Base-by-base conservation (phyloP, 805 yeast species). In the Zygosaccharomyces pseudorouxii region DNA sequence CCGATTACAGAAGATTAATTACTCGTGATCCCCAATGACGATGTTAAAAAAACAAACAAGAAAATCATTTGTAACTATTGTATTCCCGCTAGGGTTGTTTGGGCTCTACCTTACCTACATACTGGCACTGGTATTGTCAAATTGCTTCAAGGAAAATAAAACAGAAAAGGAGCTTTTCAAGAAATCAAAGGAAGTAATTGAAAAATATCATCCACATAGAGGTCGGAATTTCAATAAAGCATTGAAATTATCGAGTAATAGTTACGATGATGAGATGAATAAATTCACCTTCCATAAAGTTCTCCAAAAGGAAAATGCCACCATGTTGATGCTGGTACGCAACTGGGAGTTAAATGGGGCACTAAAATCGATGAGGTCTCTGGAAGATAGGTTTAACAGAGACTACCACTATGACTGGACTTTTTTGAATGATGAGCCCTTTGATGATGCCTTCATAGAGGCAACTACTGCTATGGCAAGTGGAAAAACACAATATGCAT, bases 301-400 rank as follows among this genome's bases (percentile, higher is more conserved):
- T 6, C 40, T 29, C 11, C 45, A 35, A 7, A 55, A 55, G 35
- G 60, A 59, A 59, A 89, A 89, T 63, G 97, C 97, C 3, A 84
- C 95, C 0, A 65, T 90, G 23, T 76, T 90, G 47, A 89, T 90
- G 96, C 76, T 90, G 23, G 95, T 86, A 35, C 72, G 97, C 47
- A 89, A 89, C 63, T 73, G 77, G 70, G 97, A 89, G 64, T 66
- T 89, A 9, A 73, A 76, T 9, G 89, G 84, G 0, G 96, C 93
- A 0, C 65, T 89, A 39, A 63, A 68, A 38, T 79, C 95, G 18
- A 89, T 89, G 79, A 74, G 96, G 59, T 79, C 86, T 7, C 65
- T 86, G 41, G 92, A 86, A 66, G 92, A 85, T 63, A 69, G 89
- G 48, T 86, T 86, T 69, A 86, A 86, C 65, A 68, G 64, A 40